Conservation (phyloP, 495 filamentous ascomycete genomes). For the Penicillium subrubescens region DNA sequence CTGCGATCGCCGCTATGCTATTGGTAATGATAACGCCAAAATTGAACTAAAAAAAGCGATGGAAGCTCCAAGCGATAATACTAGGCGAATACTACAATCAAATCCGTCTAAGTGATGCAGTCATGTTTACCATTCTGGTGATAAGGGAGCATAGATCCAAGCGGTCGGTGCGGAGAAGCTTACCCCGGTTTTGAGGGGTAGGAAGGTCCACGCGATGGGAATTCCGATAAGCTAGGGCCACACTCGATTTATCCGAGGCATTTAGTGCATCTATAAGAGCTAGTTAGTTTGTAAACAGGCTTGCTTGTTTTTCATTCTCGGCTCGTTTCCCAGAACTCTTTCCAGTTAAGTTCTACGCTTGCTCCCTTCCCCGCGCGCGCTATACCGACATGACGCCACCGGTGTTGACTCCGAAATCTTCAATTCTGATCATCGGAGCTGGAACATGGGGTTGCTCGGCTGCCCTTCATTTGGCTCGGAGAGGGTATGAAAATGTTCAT, state of each 20-base stretch:
- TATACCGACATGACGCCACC: slow-evolving; percentile 16
- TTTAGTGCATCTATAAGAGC: background rate
- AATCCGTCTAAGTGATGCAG: background rate
- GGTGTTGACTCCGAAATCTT: slow-evolving; percentile 13
- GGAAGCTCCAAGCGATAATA: slow-evolving; percentile 27
- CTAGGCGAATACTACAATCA: background rate
- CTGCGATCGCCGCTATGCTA: background rate
- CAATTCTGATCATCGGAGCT: slow-evolving; percentile 48
- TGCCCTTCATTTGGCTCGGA: slow-evolving; percentile 52
- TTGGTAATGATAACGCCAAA: slow-evolving; percentile 3
- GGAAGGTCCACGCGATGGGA: slow-evolving; percentile 35
- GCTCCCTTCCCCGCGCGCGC: background rate
- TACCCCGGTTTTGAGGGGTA: slow-evolving; percentile 16
- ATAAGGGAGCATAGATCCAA: background rate
- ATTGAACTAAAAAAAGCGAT: slow-evolving; percentile 7
- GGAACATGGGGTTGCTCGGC: slow-evolving; percentile 57
- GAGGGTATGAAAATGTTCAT: slow-evolving; percentile 49
- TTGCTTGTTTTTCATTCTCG: background rate
- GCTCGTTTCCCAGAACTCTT: background rate
- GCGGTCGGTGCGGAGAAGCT: slow-evolving; percentile 22
- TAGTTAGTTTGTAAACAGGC: background rate
- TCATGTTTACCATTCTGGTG: background rate
- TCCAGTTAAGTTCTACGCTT: background rate
- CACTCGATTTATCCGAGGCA: background rate
- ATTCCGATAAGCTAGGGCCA: background rate